phyloP scores from a whole-genome alignment of 148 eudicot species.

The Nepenthes mirabilis region DNA sequence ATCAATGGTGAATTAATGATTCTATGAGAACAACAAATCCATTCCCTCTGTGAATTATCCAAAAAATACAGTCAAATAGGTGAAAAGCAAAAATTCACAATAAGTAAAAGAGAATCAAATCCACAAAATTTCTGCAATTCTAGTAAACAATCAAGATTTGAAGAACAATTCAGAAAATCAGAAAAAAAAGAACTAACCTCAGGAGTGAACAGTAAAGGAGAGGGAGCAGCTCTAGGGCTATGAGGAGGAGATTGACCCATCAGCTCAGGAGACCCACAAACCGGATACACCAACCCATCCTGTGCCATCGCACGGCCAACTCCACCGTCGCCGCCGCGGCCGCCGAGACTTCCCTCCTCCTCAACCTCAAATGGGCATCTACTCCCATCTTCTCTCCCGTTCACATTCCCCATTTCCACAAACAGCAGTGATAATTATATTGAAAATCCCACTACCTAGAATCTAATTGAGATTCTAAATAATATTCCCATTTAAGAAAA shows the following conservation, averaged over 20 bases:
- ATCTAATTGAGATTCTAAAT: neutral
- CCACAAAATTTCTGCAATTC: neutral
- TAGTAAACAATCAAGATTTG: neutral
- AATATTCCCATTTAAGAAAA: neutral
- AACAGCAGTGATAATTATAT: neutral
- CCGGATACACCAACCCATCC: neutral
- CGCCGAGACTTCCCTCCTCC: conserved; percentile 5
- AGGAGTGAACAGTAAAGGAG: conserved; percentile 75
- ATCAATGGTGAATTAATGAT: too few relatives aligned
- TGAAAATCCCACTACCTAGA: neutral
- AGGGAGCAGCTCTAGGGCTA: conserved; percentile 51
- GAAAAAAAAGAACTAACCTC: conserved; percentile 24
- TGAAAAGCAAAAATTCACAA: too few relatives aligned
- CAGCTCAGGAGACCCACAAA: conserved; percentile 13
- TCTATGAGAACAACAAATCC: too few relatives aligned
- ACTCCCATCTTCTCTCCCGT: conserved; percentile 53
- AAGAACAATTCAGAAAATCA: neutral
- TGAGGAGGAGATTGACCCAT: conserved; percentile 68
- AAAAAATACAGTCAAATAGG: too few relatives aligned
- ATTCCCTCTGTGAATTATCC: too few relatives aligned
- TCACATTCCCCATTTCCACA: conserved; percentile 59
- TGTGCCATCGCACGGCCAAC: neutral
- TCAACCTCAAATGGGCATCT: conserved; percentile 25
- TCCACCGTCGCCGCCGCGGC: conserved; percentile 3
- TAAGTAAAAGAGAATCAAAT: neutral